Percentiles rank a stretch among this genome's conserved stretches.
These are phyloP conservation scores for Ophiostoma sp. DNA, from an alignment of 2,329 filamentous ascomycete genomes.

Conservation along the genomic window DNA sequence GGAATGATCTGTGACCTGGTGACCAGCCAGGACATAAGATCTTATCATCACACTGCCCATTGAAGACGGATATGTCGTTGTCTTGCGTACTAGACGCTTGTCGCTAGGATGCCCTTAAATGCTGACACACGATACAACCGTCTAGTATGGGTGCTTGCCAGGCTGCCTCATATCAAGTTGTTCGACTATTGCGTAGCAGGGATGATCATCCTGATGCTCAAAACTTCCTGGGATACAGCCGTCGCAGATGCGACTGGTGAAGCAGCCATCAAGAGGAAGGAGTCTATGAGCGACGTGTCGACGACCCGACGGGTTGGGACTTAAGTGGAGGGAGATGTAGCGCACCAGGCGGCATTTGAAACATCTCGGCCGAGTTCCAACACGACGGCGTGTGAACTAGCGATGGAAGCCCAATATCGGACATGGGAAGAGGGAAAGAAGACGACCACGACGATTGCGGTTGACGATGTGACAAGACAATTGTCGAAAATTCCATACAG, in stretches of 20 bases:
- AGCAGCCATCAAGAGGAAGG: constrained; percentile 37
- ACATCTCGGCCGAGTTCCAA: background rate
- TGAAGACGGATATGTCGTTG: constrained; percentile 11
- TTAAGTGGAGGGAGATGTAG: constrained; percentile 20
- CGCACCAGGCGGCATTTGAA: constrained; percentile 19
- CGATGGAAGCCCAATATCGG: constrained; percentile 16
- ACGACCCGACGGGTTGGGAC: constrained; percentile 22
- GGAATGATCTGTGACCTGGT: constrained; percentile 32
- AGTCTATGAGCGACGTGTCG: constrained; percentile 30
- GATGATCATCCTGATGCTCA: constrained; percentile 45
- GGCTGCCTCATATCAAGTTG: constrained; percentile 39
- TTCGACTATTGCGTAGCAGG: constrained; percentile 43
- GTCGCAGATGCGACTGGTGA: constrained; percentile 24
- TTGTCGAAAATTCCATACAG: constrained; percentile 66
- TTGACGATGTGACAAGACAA: constrained; percentile 25
- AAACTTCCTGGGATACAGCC: constrained; percentile 44
- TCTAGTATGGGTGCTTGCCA: constrained; percentile 46
- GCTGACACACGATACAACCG: constrained; percentile 20
- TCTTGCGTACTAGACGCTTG: constrained; percentile 19
- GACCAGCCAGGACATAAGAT: constrained; percentile 27
- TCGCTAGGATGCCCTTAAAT: constrained; percentile 16
- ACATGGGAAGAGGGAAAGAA: constrained; percentile 25
- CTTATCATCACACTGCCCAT: constrained; percentile 23
- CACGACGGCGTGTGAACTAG: constrained; percentile 2
- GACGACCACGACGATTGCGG: constrained; percentile 29